Percentiles rank a stretch among this genome's conserved stretches.
These are phyloP conservation scores for Fallopia convolvulus DNA, from an alignment of 148 eudicot genomes.

Conservation along the genomic window DNA sequence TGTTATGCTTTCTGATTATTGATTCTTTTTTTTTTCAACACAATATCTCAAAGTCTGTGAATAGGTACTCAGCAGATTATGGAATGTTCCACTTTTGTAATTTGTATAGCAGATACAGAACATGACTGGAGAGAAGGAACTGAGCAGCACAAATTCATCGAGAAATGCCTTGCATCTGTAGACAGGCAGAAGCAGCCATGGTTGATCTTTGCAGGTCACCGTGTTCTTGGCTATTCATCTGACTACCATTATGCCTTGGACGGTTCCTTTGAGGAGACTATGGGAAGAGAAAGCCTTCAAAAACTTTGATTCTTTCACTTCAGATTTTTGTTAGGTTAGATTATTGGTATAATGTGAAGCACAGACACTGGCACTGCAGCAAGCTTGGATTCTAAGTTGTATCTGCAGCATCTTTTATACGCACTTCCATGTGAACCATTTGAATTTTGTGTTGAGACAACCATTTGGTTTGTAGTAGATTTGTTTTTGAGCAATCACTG, in stretches of 20 bases:
- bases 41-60: background rate
- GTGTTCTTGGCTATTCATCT: slow-evolving; percentile 86
- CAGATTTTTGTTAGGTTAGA: no score
- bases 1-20: background rate
- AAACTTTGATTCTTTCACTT: no score
- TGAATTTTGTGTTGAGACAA: no score
- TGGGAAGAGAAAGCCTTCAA: slow-evolving; percentile 94
- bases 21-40: background rate
- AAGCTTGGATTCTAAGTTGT: no score
- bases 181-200: slow-evolving; percentile 93
- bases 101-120: slow-evolving; percentile 86
- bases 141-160: slow-evolving; percentile 79
- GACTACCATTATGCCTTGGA: slow-evolving; percentile 35
- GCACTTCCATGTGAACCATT: no score
- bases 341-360: no score
- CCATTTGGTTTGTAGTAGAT: no score
- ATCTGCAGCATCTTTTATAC: no score
- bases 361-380: no score
- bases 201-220: slow-evolving; percentile 85
- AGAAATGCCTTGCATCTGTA: slow-evolving; percentile 71
- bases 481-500: no score
- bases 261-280: slow-evolving; percentile 84
- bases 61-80: slow-evolving; percentile 84
- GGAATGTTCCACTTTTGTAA: slow-evolving; percentile 97
- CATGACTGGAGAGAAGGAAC: slow-evolving; percentile 1